phyloP scores from a whole-genome alignment of 2,329 filamentous ascomycete species.

The Rutstroemia sp. region DNA sequence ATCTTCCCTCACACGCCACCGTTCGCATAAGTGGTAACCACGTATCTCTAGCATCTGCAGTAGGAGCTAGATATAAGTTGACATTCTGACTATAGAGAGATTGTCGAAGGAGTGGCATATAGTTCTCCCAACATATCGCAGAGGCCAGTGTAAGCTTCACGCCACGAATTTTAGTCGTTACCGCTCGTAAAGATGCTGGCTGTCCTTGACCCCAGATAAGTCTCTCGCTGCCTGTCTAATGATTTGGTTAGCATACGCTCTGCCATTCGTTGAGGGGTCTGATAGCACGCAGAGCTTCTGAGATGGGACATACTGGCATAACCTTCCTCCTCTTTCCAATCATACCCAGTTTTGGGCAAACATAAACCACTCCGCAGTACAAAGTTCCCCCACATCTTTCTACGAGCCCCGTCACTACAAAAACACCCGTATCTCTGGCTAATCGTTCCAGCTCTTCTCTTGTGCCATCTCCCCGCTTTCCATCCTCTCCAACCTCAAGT shows the following conservation, averaged over 20 bases:
- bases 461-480: conserved; percentile 63
- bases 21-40: conserved; percentile 83
- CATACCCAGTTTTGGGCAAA: conserved; percentile 65
- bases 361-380: conserved; percentile 77
- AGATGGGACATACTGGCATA: conserved; percentile 59
- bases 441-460: conserved; percentile 72
- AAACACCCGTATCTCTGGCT: conserved; percentile 70
- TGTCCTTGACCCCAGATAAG: conserved; percentile 86
- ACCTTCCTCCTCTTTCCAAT: conserved; percentile 87
- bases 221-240: conserved; percentile 65
- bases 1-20: conserved; percentile 71
- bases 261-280: neutral
- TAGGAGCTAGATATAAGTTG: conserved; percentile 85
- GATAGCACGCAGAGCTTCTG: too few relatives aligned
- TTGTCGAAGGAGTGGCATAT: conserved; percentile 85
- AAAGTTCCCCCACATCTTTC: conserved; percentile 75
- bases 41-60: conserved; percentile 74
- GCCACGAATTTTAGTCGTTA: conserved; percentile 72
- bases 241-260: neutral
- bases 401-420: conserved; percentile 72
- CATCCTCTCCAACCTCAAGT: conserved; percentile 43
- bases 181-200: conserved; percentile 68
- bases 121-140: conserved; percentile 96
- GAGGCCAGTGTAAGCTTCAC: conserved; percentile 73
- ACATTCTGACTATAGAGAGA: conserved; percentile 83